A percentile compares a stretch with the other conserved stretches of the same genome.
phyloP scores from a whole-genome alignment of 1,284 basidiomycete genomes.

The Sanghuangporus weigelae region DNA sequence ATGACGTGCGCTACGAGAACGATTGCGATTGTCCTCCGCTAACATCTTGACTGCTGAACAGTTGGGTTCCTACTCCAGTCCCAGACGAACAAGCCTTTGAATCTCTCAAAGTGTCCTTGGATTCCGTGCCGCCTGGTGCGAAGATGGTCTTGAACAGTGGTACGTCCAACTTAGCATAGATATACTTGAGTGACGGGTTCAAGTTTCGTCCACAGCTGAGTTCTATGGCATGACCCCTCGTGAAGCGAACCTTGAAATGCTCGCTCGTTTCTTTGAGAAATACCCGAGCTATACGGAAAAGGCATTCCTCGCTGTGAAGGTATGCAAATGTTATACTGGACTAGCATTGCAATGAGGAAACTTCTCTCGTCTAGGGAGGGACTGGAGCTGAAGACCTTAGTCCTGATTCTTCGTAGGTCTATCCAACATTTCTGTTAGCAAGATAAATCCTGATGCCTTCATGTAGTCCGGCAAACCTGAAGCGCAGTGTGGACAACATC shows the following conservation, averaged over 20 bases:
- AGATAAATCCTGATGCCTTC: not conserved
- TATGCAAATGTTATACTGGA: constrained; percentile 6
- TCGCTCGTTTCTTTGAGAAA: constrained; percentile 40
- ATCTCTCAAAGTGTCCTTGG: constrained; percentile 58
- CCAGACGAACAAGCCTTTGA: constrained; percentile 55
- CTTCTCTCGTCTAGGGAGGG: constrained; percentile 37
- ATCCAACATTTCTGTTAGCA: not conserved
- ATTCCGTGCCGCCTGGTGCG: constrained; percentile 40
- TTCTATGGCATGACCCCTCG: constrained; percentile 37
- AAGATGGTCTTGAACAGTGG: constrained; percentile 48
- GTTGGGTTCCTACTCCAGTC: constrained; percentile 34
- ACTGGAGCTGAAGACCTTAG: constrained; percentile 16
- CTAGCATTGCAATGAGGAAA: constrained; percentile 5
- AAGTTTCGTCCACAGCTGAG: constrained; percentile 26
- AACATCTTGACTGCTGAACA: constrained; percentile 15
- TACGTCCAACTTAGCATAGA: constrained; percentile 21
- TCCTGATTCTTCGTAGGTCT: constrained; percentile 28
- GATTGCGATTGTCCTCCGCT: not conserved
- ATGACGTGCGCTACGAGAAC: constrained; percentile 39
- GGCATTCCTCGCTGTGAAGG: constrained; percentile 43
- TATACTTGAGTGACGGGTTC: not conserved
- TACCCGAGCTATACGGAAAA: constrained; percentile 51
- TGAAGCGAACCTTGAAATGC: constrained; percentile 36
- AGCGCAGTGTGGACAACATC: constrained; percentile 34
- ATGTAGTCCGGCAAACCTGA: constrained; percentile 35